Conservation (phyloP, 345 rosid species). For the Cardamine chenopodiifolia region DNA sequence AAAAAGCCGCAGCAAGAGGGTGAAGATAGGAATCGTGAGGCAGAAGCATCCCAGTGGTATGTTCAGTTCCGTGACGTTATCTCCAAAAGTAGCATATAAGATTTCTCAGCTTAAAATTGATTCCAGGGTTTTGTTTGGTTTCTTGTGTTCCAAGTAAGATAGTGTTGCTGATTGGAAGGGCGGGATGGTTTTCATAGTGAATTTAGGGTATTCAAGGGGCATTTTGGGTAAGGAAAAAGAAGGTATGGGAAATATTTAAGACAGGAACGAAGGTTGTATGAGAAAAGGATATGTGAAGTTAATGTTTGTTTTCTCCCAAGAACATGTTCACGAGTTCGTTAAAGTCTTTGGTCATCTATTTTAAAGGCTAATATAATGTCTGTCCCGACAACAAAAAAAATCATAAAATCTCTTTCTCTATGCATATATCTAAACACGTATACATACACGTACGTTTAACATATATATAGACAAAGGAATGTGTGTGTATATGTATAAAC, state of each 20-base stretch:
- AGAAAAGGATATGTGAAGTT: constrained; percentile 30
- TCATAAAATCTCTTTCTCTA: constrained; percentile 17
- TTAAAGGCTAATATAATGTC: constrained; percentile 16
- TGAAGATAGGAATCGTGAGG: not conserved
- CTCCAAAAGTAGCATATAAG: constrained; percentile 66
- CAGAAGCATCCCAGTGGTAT: constrained; percentile 66
- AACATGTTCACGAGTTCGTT: constrained; percentile 42
- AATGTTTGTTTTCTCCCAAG: constrained; percentile 39
- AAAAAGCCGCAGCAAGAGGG: constrained; percentile 39
- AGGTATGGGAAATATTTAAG: constrained; percentile 24
- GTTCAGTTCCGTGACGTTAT: constrained; percentile 64
- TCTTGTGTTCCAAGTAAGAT: constrained; percentile 21
- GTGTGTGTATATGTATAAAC: constrained; percentile 3
- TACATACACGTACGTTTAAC: constrained; percentile 30
- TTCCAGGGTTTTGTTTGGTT: constrained; percentile 23
- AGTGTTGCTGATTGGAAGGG: constrained; percentile 3
- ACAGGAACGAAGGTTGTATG: constrained; percentile 24
- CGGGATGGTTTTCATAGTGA: constrained; percentile 6
- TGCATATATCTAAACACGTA: constrained; percentile 37
- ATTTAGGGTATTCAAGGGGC: constrained; percentile 23
- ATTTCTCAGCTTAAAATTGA: not conserved
- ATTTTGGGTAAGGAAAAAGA: constrained; percentile 30
- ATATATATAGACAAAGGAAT: constrained; percentile 28
- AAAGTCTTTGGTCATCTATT: constrained; percentile 21
- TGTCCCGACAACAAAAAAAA: constrained; percentile 21